Base-by-base conservation (phyloP, 345 rosid genomes). In the Pugionium cornutum region DNA sequence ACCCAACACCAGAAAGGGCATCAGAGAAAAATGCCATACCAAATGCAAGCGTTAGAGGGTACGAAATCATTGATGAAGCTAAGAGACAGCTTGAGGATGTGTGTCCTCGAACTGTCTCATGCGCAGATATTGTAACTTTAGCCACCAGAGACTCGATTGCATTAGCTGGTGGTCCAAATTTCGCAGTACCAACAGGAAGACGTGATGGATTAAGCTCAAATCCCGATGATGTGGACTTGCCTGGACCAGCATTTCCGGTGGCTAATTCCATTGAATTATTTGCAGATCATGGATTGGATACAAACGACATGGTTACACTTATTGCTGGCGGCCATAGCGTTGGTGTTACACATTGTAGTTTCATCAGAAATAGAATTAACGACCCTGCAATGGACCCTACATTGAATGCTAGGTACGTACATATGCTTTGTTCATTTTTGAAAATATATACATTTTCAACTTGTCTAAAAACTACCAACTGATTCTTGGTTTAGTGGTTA, bases 271-370 rank as follows among this genome's bases (percentile, higher is more conserved):
- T 70, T 27, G 70, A 75, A 26, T 0, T 35, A 32, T 88, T 91
- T 78, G 66, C 42, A 3, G 56, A 74, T 2, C 83, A 75, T 68
- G 86, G 84, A 0, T 69, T 88, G 53, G 75, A 56, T 3, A 33
- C 77, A 10, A 51, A 67, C 18, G 91, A 88, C 0, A 88, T 88
- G 94, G 86, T 78, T n/a, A 77, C 84, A 47, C 96, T 86, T 9
- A 58, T 72, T 50, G 65, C 87, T 42, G 96, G 96, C 35, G 92
- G 79, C 5, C 96, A 91, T 62, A 78, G 92, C 0, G 86, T 88
- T n/a, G 96, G 91, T n/a, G 70, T 78, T 41, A 77, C 79, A 0
- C 94, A 84, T 33, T 91, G 96, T 46, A 74, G 79, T 58, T 78
- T 84, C 69, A 80, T 91, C 58, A 31, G 33, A 0, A 87, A 82